Percentiles rank a stretch among this genome's conserved stretches.
Evolutionary conservation across 2,329 filamentous ascomycete species (phyloP).

Genomic region (Niveomyces coronatus): DNA sequence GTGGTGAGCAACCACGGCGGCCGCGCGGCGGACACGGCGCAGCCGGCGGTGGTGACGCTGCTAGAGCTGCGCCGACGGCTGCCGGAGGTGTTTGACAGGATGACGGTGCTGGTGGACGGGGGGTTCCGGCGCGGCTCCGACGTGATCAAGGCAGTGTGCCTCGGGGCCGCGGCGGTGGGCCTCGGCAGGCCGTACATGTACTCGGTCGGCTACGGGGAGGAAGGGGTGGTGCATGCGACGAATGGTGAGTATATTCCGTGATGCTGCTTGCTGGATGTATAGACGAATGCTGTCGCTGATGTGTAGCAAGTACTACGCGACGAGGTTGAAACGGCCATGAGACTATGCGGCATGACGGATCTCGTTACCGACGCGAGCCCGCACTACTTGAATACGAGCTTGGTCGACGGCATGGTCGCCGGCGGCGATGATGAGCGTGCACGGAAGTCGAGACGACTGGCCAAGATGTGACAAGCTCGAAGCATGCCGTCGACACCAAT

Average conservation of each 20-base stretch:
- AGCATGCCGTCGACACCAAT: no score
- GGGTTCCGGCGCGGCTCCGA: constrained; percentile 33
- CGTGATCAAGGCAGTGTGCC: constrained; percentile 31
- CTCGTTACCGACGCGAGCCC: constrained; percentile 12
- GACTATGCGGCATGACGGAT: constrained; percentile 18
- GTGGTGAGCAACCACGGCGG: constrained; percentile 37
- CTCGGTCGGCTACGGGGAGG: constrained; percentile 25
- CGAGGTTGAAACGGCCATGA: constrained; percentile 28
- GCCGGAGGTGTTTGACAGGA: constrained; percentile 28
- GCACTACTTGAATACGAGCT: constrained; percentile 16
- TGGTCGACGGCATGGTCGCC: constrained; percentile 14
- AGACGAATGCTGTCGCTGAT: not conserved
- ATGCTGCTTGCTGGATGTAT: no score
- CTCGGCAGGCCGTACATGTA: constrained; percentile 40
- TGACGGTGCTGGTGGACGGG: constrained; percentile 30
- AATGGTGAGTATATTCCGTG: constrained; percentile 22
- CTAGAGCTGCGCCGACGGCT: constrained; percentile 29
- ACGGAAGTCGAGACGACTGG: not conserved
- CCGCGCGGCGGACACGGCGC: constrained; percentile 24
- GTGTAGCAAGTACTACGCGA: constrained; percentile 26
- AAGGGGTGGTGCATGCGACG: constrained; percentile 33
- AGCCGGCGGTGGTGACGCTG: constrained; percentile 26
- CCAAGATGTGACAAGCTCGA: constrained; percentile 5
- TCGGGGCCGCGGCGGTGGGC: constrained; percentile 32
- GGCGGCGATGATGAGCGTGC: not conserved